phyloP scores from a whole-genome alignment of 257 asterid genomes.

The Solanum commersonii region DNA sequence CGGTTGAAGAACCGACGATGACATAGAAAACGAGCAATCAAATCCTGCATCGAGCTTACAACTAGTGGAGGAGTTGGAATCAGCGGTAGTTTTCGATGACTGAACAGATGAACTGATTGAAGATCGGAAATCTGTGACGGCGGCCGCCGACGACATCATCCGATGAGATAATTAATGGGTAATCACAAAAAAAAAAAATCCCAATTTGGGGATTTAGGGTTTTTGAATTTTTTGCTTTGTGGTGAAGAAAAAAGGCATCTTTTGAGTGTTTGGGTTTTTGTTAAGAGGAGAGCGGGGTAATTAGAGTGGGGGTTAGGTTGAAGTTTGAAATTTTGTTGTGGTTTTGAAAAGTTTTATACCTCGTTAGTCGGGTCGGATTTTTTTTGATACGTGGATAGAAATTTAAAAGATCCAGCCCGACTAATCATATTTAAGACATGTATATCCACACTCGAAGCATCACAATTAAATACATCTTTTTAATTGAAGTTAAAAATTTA shows the following conservation, averaged over 20 bases:
- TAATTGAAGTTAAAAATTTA: no score
- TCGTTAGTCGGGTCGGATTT: neutral
- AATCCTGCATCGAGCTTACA: conserved; percentile 13
- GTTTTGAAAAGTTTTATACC: neutral
- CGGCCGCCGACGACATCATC: neutral
- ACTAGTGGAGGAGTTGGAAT: neutral
- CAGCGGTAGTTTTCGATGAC: conserved; percentile 15
- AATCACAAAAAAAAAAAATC: neutral
- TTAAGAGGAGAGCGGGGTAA: neutral
- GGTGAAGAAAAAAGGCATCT: neutral
- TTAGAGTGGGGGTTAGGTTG: neutral
- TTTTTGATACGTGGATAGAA: no score
- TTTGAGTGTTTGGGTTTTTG: neutral
- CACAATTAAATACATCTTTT: no score
- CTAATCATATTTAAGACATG: neutral
- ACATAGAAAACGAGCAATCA: neutral
- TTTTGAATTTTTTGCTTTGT: neutral
- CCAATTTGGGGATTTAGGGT: neutral
- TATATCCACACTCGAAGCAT: neutral
- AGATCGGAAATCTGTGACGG: neutral
- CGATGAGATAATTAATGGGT: neutral
- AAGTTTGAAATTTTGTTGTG: neutral
- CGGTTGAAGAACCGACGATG: neutral
- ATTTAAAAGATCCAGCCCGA: neutral
- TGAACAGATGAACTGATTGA: neutral